These are phyloP conservation scores for Oemleria cerasiformis DNA, from an alignment of 306 rosid genomes.

Conservation along the genomic window DNA sequence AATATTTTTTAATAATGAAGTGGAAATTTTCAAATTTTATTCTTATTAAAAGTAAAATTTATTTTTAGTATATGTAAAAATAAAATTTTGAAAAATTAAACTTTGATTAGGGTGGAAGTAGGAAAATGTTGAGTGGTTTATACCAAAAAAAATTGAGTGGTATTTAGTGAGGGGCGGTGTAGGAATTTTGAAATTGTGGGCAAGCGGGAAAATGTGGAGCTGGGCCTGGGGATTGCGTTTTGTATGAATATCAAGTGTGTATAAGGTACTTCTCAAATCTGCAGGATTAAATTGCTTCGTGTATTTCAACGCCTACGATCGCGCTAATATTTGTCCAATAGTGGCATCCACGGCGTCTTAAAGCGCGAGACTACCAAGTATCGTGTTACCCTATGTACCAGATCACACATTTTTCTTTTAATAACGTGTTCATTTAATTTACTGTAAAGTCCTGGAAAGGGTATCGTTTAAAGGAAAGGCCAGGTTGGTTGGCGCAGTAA, in stretches of 20 bases:
- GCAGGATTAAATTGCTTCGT: conserved; percentile 5
- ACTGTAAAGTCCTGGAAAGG: background rate
- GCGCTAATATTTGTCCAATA: conserved; percentile 13
- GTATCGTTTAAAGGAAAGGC: conserved; percentile 1
- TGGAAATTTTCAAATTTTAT: too few species aligned
- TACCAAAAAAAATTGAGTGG: too few species aligned
- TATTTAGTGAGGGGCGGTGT: background rate
- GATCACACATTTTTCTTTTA: background rate
- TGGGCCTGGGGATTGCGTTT: conserved; percentile 29
- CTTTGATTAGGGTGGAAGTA: background rate
- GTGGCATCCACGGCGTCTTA: conserved; percentile 35
- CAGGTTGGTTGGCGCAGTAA: background rate
- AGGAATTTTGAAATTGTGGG: conserved; percentile 3
- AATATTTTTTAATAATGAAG: too few species aligned
- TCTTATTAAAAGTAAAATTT: too few species aligned
- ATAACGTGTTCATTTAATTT: background rate
- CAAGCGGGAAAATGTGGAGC: conserved; percentile 5
- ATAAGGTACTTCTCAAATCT: background rate
- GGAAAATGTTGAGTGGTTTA: background rate
- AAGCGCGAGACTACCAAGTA: conserved; percentile 3
- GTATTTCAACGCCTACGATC: conserved; percentile 22
- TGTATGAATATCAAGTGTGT: conserved; percentile 45
- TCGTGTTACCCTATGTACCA: background rate
- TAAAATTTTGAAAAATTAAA: too few species aligned
- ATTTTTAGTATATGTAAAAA: too few species aligned